Evolutionary conservation across 2,329 filamentous ascomycete species (phyloP).

Genomic region (Fusarium sp.): DNA sequence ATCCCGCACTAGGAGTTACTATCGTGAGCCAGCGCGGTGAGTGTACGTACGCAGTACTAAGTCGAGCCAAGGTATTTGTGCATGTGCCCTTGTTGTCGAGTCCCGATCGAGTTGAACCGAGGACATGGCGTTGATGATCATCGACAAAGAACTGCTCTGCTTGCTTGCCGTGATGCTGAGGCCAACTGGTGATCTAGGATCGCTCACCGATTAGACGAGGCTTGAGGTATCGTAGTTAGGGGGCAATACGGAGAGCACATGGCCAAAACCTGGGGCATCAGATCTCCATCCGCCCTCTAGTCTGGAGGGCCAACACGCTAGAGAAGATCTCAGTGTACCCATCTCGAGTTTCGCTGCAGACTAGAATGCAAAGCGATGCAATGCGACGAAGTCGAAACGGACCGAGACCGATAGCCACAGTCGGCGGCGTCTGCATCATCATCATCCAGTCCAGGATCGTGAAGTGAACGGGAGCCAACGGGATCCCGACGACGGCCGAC

Average conservation of each 20-base stretch:
- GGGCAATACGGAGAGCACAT: not conserved
- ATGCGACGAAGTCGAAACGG: slow-evolving; percentile 30
- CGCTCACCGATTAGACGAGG: not conserved
- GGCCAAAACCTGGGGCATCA: not conserved
- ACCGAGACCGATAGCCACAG: slow-evolving; percentile 29
- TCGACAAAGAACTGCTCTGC: not conserved
- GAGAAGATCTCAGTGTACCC: slow-evolving; percentile 4
- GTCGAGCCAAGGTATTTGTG: slow-evolving; percentile 1
- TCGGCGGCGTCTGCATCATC: slow-evolving; percentile 24
- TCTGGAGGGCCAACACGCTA: not conserved
- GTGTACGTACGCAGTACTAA: not conserved
- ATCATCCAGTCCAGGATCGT: slow-evolving; percentile 11
- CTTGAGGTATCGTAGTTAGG: not conserved
- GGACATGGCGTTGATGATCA: not conserved
- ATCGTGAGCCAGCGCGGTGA: slow-evolving; percentile 15
- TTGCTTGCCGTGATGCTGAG: not conserved
- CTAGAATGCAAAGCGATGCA: slow-evolving; percentile 19
- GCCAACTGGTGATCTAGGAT: not conserved
- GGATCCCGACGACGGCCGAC: slow-evolving; percentile 7
- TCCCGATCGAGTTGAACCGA: not conserved
- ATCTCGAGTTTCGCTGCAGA: slow-evolving; percentile 14
- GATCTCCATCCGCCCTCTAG: not conserved
- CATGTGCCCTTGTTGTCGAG: not conserved
- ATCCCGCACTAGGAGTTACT: slow-evolving; percentile 26
- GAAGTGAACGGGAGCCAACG: slow-evolving; percentile 9